phyloP scores from a whole-genome alignment of 768 basidiomycete species.

The Calvatia gigantea region DNA sequence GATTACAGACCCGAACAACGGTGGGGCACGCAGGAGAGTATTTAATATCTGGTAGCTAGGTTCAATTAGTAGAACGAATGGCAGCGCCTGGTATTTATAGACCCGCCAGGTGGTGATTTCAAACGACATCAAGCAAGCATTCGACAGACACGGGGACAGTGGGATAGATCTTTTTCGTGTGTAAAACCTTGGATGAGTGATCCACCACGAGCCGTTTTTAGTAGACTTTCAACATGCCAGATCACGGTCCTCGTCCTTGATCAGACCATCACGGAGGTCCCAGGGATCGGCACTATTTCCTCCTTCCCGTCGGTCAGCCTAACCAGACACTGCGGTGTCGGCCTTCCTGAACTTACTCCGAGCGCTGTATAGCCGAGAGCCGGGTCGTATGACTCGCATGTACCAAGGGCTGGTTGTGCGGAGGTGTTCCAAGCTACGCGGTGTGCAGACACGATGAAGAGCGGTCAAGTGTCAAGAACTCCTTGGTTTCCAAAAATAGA shows the following conservation, averaged over 20 bases:
- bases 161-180: slow-evolving; percentile 1
- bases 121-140: not conserved
- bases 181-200: not conserved
- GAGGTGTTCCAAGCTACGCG: not conserved
- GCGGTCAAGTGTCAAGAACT: not conserved
- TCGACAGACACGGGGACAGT: slow-evolving; percentile 7
- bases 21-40: not conserved
- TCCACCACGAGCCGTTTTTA: not conserved
- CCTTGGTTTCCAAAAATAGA: not conserved
- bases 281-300: slow-evolving; percentile 1
- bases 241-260: not conserved
- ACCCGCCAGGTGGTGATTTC: not conserved
- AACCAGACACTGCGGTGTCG: not conserved
- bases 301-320: not conserved
- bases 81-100: not conserved
- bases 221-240: slow-evolving; percentile 2
- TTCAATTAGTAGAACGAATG: too few relatives aligned
- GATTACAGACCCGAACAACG: not conserved
- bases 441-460: not conserved
- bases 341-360: not conserved
- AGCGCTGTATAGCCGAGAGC: not conserved
- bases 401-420: not conserved
- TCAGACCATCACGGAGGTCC: not conserved
- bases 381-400: not conserved
- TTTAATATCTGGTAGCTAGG: not conserved